Conservation (phyloP, 2,329 filamentous ascomycete genomes). For the Knoxdaviesia capensis region DNA sequence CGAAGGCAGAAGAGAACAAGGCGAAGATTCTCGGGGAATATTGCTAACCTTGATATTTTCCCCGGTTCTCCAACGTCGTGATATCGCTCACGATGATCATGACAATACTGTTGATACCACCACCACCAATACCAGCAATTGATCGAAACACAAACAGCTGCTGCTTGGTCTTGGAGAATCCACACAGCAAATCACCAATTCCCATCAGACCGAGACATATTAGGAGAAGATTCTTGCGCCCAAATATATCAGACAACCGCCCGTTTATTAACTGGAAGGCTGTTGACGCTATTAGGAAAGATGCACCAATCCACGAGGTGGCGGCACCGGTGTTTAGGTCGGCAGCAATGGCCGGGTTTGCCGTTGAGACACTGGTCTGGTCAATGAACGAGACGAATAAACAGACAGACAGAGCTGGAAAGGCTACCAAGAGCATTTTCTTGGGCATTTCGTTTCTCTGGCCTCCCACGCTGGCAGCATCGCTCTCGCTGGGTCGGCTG, state of each 20-base stretch:
- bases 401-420: conserved; percentile 11
- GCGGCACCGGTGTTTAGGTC: conserved; percentile 13
- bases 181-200: conserved; percentile 12
- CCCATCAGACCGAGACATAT: conserved; percentile 11
- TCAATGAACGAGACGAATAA: conserved; percentile 16
- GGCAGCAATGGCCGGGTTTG: conserved; percentile 16
- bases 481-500: conserved; percentile 1
- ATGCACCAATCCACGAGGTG: conserved; percentile 16
- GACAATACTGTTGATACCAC: conserved; percentile 14
- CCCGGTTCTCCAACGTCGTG: conserved; percentile 14
- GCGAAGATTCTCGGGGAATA: too few relatives aligned
- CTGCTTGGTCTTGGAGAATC: conserved; percentile 11
- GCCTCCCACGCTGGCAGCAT: conserved; percentile 9
- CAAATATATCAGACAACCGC: conserved; percentile 15
- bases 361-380: conserved; percentile 15
- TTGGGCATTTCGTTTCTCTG: conserved; percentile 15
- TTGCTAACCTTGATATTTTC: conserved; percentile 11
- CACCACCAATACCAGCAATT: conserved; percentile 15
- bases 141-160: conserved; percentile 16
- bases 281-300: conserved; percentile 16
- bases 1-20: background rate
- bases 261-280: conserved; percentile 16
- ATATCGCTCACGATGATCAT: conserved; percentile 19
- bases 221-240: conserved; percentile 14
- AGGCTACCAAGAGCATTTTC: conserved; percentile 12